Evolutionary conservation across 2,329 filamentous ascomycete species (phyloP), one percentile per base, ranked within the genome.

Genomic region (Didymella glomerata): DNA sequence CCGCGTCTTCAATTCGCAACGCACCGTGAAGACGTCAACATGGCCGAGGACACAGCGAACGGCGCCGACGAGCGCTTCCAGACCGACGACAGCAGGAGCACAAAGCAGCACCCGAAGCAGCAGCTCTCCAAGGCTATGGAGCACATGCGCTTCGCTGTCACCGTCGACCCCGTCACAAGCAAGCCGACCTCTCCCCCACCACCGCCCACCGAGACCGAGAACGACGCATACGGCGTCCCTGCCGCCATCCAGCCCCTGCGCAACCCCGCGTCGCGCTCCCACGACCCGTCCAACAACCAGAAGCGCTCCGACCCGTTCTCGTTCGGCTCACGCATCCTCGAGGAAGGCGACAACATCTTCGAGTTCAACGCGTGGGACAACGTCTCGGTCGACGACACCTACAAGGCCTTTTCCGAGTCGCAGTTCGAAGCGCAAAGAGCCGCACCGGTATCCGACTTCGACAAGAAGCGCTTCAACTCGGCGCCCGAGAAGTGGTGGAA

Each of bases 281-380:
- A 93, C 77, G 84, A 90, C 71, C 87, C 90, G 38, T 70, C 82
- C 60, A 88, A 89, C 77, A 95, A 93, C 77, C 83, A 90, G 79
- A 98, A 98, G 81, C 87, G 92, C 70, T 91, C 82, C 74, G 93
- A 97, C 74, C 95, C 95, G 18, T 99, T 98, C 78, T 90, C 96
- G 78, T 99, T 99, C 77, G 95, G 95, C 61, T 95, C 91, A 47
- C 91, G 94, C 60, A 91, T 86, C 72, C 86, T 99, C 50, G 88
- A 90, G 70, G 85, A 94, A 76, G 87, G 88, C 73, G 93, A 97
- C 80, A 85, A 98, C 76, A 91, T 96, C 71, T 99, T 94, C 80
- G 90, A 96, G 77, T 97, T 95, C 86, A 99, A 99, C 78, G 95
- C 95, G 36, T 99, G 95, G 95, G 95, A 99, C 77, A 94, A 99